A percentile compares a stretch with the other conserved stretches of the same genome.
Conservation (phyloP, 805 yeast genomes). For the Lipomyces yamadae region DNA sequence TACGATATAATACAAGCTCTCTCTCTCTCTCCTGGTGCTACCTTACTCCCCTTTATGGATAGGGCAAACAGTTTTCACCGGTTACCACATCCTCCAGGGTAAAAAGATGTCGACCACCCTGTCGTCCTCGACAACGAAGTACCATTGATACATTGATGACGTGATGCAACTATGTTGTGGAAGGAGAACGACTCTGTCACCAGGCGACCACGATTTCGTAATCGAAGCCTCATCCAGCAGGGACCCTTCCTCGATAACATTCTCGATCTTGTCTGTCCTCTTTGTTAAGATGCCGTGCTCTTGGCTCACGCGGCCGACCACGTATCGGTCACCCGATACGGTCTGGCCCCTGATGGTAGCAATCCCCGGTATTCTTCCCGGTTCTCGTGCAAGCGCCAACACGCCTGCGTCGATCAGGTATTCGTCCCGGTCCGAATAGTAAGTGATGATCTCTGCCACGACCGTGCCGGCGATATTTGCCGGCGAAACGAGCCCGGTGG, state of each 20-base stretch:
- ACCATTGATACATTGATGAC: constrained; percentile 63
- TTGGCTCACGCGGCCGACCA: constrained; percentile 70
- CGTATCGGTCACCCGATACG: constrained; percentile 57
- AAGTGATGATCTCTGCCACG: constrained; percentile 62
- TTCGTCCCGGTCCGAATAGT: constrained; percentile 68
- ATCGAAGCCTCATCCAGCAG: constrained; percentile 38
- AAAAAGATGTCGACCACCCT: constrained; percentile 65
- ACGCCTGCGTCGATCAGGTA: constrained; percentile 74
- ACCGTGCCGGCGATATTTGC: constrained; percentile 58
- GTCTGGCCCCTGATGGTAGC: constrained; percentile 25
- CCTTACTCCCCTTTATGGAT: no score
- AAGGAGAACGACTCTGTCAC: constrained; percentile 58
- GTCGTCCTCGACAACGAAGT: constrained; percentile 54
- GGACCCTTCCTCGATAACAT: constrained; percentile 32
- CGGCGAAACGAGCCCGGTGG: constrained; percentile 61
- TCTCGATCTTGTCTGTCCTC: constrained; percentile 39
- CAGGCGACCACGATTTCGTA: constrained; percentile 51
- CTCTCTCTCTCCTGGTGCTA: no score
- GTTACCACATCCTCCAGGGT: constrained; percentile 60
- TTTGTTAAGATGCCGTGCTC: constrained; percentile 80
- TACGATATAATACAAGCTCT: neutral
- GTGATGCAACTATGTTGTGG: constrained; percentile 80
- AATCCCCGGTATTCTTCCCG: constrained; percentile 51
- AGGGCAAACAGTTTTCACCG: no score
- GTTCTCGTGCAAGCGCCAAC: constrained; percentile 68